Evolutionary conservation across 805 yeast species (phyloP), one percentile per base, ranked within the genome.

Genomic region (Saturnispora zaruensis): DNA sequence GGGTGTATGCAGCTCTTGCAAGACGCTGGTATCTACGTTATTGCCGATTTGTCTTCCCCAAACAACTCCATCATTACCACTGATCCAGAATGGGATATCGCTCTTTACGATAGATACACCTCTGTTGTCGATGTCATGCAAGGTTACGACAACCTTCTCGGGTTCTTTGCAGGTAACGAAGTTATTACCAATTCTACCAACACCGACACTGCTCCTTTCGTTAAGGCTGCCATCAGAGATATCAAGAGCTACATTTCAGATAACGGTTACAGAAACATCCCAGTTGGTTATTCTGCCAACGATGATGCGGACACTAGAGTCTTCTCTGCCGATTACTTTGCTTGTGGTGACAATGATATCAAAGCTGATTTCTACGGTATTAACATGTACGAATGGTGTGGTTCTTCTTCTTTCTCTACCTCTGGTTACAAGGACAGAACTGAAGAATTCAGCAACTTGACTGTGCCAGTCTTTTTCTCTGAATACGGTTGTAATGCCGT

Each of bases 81-180:
- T 62, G 67, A 72, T 49, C 98, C 99, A 34, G 66, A 70, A 48
- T 89, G 96, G 96, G 79, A 81, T 64, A 68, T 79, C 44, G 78
- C 74, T 26, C 74, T 88, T 49, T 85, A 78, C 69, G 70, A 79
- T 51, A 78, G 97, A 65, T 91, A 91, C 72, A 81, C 84, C 45
- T 68, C 75, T 25, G 96, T 91, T 33, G 80, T 93, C 51, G 97
- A 93, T 67, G 70, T 76, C 57, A 78, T 93, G 72, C 78, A 81
- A 52, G 73, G 77, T 59, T 91, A 90, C 70, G 69, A 82, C 44
- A 91, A 91, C 68, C 78, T 87, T 18, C 74, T 91, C 55, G 99
- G 98, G 2, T 90, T 87, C 76, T 90, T 91, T 69, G 98, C 98
- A 26, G 99, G 98, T 54, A 93, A 93, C 69, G 99, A 91, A 75